phyloP scores from a whole-genome alignment of 2,329 filamentous ascomycete species.

The Clonostachys rosea region DNA sequence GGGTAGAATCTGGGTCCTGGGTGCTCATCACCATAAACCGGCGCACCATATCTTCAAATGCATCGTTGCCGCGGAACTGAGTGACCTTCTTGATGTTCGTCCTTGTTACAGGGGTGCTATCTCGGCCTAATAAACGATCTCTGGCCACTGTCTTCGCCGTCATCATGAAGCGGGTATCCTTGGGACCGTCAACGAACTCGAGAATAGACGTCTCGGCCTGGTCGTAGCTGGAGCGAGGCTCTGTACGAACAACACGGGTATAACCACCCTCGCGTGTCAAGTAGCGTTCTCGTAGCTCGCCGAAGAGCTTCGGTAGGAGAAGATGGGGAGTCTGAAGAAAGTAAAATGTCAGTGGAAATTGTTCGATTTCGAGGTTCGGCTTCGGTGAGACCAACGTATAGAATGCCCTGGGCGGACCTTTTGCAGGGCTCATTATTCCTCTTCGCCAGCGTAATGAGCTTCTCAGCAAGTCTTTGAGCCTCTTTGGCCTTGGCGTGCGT shows the following conservation, averaged over 20 bases:
- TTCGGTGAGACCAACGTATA: slow-evolving; percentile 63
- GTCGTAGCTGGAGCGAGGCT: slow-evolving; percentile 78
- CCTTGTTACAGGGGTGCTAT: slow-evolving; percentile 66
- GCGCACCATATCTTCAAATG: slow-evolving; percentile 62
- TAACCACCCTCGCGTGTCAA: slow-evolving; percentile 79
- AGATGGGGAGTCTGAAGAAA: slow-evolving; percentile 56
- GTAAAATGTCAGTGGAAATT: background rate
- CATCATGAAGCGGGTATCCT: slow-evolving; percentile 91
- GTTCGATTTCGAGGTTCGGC: background rate
- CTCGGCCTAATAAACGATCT: slow-evolving; percentile 47
- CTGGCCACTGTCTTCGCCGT: slow-evolving; percentile 80
- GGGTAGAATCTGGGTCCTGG: slow-evolving; percentile 1
- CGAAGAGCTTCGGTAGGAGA: slow-evolving; percentile 83
- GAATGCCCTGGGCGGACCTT: slow-evolving; percentile 70
- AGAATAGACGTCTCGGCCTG: slow-evolving; percentile 88
- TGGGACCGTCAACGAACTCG: slow-evolving; percentile 89
- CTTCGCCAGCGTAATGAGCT: slow-evolving; percentile 91
- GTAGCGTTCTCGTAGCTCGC: slow-evolving; percentile 76
- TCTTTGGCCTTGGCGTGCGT: slow-evolving; percentile 98
- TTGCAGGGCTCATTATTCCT: slow-evolving; percentile 81
- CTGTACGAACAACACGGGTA: slow-evolving; percentile 88
- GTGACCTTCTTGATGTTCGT: slow-evolving; percentile 84
- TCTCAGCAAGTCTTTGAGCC: slow-evolving; percentile 88
- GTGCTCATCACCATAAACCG: slow-evolving; percentile 23
- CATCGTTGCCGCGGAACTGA: slow-evolving; percentile 64